Base-by-base conservation (phyloP, 2,329 filamentous ascomycete genomes). In the Fusarium solani-melongenae region DNA sequence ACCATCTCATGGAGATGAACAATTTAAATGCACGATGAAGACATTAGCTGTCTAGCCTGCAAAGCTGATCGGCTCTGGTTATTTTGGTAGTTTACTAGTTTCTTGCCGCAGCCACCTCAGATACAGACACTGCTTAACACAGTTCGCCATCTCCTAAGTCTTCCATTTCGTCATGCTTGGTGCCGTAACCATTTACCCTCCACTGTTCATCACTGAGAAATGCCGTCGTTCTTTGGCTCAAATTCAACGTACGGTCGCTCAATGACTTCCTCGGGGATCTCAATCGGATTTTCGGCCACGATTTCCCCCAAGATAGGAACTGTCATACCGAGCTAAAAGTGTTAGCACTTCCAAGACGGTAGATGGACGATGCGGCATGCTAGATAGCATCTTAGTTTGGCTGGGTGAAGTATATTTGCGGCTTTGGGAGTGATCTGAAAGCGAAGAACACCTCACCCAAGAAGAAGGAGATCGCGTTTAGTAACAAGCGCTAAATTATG, bases 1-100 rank as follows among this genome's bases (percentile, higher is more conserved):
- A 82, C 82, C 1, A 58, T 84, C 7, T 34, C 64, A 1, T 83
- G 81, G 79, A 62, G 49, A 11, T 72, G 22, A 63, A n/a, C 34
- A 14, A 24, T 7, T 46, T 14, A 15, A 24, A 24, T 9, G 9
- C 14, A 46, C 15, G 22, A 8, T 24, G 1, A 46, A 10, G 14
- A 27, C 8, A 46, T 24, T 17, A 2, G 14, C 22, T 46, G 10
- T 15, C 14, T 27, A 46, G 14, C 14, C 15, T 46, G 22, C 9
- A 46, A 24, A 6, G 12, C 14, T 17, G 14, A 17, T 24, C 12
- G 36, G 9, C 36, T n/a, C 17, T 10, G 36, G 17, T 9, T n/a
- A n/a, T 6, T 1, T 6, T 11, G 17, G 17, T 5, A 17, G 14
- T 1, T n/a, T n/a, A 17, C 17, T 5, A 27, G 14, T 10, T 17